These are phyloP conservation scores for Cladosporium austrohemisphaericum DNA, from an alignment of 2,329 filamentous ascomycete species.

Conservation along the genomic window DNA sequence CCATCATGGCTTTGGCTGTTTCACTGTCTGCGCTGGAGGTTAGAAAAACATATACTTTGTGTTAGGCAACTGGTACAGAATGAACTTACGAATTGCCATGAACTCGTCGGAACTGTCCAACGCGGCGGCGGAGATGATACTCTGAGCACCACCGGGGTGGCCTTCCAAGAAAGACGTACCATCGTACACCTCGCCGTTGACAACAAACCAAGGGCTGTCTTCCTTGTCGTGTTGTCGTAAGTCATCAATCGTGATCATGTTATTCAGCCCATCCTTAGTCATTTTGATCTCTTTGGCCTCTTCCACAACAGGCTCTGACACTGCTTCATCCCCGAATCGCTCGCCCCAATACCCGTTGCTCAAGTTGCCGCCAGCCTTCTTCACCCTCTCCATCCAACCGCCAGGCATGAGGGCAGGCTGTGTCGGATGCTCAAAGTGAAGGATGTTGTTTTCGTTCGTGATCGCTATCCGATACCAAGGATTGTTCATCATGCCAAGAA, in stretches of 20 bases:
- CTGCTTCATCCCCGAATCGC: slow-evolving; percentile 52
- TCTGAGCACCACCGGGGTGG: slow-evolving; percentile 82
- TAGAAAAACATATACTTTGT: too few species aligned
- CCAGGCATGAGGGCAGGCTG: slow-evolving; percentile 72
- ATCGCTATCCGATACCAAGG: slow-evolving; percentile 85
- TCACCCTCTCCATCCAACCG: slow-evolving; percentile 92
- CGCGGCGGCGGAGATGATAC: slow-evolving; percentile 77
- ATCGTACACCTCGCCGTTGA: slow-evolving; percentile 85
- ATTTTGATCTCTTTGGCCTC: slow-evolving; percentile 67
- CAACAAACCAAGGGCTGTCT: slow-evolving; percentile 76
- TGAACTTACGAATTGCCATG: slow-evolving; percentile 75
- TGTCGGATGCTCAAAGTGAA: slow-evolving; percentile 86
- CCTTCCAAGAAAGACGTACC: slow-evolving; percentile 74
- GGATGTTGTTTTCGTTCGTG: slow-evolving; percentile 57
- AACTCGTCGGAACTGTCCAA: slow-evolving; percentile 85
- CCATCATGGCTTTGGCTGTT: slow-evolving; percentile 89
- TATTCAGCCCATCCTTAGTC: slow-evolving; percentile 64
- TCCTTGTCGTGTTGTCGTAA: slow-evolving; percentile 64
- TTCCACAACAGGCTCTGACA: slow-evolving; percentile 43
- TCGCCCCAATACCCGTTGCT: slow-evolving; percentile 84
- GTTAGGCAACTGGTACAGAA: neutral
- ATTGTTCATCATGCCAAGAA: slow-evolving; percentile 97
- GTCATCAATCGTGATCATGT: slow-evolving; percentile 66
- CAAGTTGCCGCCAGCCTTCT: slow-evolving; percentile 75
- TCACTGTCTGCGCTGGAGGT: slow-evolving; percentile 65